These are phyloP conservation scores for Coprinopsis sp. DNA, from an alignment of 768 basidiomycete species.

Conservation along the genomic window DNA sequence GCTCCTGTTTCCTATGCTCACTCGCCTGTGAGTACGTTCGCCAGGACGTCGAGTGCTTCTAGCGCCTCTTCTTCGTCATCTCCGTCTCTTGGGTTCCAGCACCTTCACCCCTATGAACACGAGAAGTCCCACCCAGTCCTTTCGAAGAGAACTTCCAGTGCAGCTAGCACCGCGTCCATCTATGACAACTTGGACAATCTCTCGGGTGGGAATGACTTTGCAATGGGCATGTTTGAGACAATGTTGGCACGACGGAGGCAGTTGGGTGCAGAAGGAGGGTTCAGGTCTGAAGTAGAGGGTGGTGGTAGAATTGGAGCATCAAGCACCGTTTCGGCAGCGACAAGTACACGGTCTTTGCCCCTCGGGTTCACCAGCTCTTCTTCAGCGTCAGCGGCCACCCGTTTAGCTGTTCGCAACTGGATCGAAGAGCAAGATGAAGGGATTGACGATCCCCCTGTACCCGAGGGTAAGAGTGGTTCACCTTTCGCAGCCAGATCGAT, in stretches of 20 bases:
- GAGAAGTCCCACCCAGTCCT: slow-evolving; percentile 6
- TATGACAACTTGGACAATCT: slow-evolving; percentile 4
- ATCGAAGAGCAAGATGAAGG: neutral
- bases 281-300: neutral
- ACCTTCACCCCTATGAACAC: slow-evolving; percentile 39
- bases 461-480: no score
- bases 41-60: slow-evolving; percentile 11
- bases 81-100: slow-evolving; percentile 23
- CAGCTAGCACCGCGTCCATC: slow-evolving; percentile 11
- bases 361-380: neutral
- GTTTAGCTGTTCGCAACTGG: neutral
- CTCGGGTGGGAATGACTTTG: neutral
- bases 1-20: slow-evolving; percentile 2
- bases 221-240: slow-evolving; percentile 1
- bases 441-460: no score
- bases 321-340: slow-evolving; percentile 4
- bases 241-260: neutral
- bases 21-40: slow-evolving; percentile 11
- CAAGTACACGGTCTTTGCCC: slow-evolving; percentile 5
- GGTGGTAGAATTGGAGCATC: neutral
- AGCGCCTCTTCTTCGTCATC: slow-evolving; percentile 13
- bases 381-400: neutral
- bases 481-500: no score
- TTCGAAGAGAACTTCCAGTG: slow-evolving; percentile 5
- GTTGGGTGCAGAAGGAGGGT: neutral